Conservation (phyloP, 2,329 filamentous ascomycete species). For the Torrubiellomyces zombiae region DNA sequence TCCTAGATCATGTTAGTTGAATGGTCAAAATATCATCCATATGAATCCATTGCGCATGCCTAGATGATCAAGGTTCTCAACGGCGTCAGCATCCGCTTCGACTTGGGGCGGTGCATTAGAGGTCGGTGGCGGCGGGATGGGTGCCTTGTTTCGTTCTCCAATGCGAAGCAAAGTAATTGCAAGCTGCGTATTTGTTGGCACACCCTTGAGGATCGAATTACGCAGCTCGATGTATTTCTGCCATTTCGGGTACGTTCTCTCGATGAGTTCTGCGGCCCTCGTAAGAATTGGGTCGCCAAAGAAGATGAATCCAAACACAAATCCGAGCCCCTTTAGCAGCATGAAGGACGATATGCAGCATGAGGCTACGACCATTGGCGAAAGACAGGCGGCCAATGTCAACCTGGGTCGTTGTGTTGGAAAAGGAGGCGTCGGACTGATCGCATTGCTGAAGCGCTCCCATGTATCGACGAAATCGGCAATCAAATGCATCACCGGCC, state of each 20-base stretch:
- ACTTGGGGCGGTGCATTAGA: constrained; percentile 18
- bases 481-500: constrained; percentile 49
- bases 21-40: too few relatives aligned
- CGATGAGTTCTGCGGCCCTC: constrained; percentile 40
- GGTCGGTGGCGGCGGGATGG: constrained; percentile 44
- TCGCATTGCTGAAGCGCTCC: constrained; percentile 34
- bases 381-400: constrained; percentile 34
- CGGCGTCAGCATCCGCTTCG: constrained; percentile 26
- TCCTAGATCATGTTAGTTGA: constrained; percentile 7
- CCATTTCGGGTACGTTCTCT: constrained; percentile 52
- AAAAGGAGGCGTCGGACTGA: constrained; percentile 50
- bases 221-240: constrained; percentile 56
- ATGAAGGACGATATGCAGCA: constrained; percentile 40
- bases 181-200: constrained; percentile 76
- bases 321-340: constrained; percentile 46
- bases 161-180: constrained; percentile 66
- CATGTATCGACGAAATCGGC: constrained; percentile 31
- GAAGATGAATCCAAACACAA: constrained; percentile 56
- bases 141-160: constrained; percentile 66
- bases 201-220: constrained; percentile 62
- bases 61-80: constrained; percentile 17
- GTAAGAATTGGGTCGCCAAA: constrained; percentile 64
- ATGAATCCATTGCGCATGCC: too few relatives aligned
- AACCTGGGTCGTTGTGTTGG: constrained; percentile 33
- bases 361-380: constrained; percentile 33